Conservation (phyloP, 1,139 yeast genomes). For the Blastobotrys illinoisensis region DNA sequence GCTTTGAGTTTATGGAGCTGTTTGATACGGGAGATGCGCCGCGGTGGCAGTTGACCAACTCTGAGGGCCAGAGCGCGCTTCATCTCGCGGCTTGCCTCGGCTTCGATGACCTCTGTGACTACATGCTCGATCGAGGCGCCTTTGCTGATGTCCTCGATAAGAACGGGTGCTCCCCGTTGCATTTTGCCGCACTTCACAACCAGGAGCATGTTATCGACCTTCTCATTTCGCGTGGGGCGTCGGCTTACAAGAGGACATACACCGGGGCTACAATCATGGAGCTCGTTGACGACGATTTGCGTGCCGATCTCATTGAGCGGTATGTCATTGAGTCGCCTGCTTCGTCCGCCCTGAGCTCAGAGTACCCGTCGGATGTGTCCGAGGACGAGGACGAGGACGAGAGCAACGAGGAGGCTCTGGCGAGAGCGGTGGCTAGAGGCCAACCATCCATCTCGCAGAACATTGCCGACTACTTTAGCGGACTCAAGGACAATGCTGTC, state of each 20-base stretch:
- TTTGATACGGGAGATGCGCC: constrained; percentile 52
- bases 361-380: background rate
- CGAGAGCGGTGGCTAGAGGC: constrained; percentile 2
- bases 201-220: constrained; percentile 51
- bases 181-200: constrained; percentile 71
- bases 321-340: constrained; percentile 5
- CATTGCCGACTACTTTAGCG: constrained; percentile 14
- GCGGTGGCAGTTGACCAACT: constrained; percentile 70
- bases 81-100: constrained; percentile 75
- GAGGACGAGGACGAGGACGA: constrained; percentile 1
- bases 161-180: constrained; percentile 76
- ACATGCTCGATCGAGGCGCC: constrained; percentile 68
- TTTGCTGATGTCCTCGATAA: constrained; percentile 62
- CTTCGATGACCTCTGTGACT: constrained; percentile 51
- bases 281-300: constrained; percentile 52
- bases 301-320: constrained; percentile 35
- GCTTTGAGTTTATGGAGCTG: constrained; percentile 56
- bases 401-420: constrained; percentile 4
- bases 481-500: constrained; percentile 14
- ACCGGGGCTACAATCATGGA: constrained; percentile 47
- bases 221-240: constrained; percentile 34
- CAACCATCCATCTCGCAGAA: constrained; percentile 6
- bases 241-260: constrained; percentile 46
- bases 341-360: background rate
- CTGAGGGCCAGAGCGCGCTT: constrained; percentile 73